Conservation (phyloP, 352 stramenopile genomes). For the Peronospora belbahrii region DNA sequence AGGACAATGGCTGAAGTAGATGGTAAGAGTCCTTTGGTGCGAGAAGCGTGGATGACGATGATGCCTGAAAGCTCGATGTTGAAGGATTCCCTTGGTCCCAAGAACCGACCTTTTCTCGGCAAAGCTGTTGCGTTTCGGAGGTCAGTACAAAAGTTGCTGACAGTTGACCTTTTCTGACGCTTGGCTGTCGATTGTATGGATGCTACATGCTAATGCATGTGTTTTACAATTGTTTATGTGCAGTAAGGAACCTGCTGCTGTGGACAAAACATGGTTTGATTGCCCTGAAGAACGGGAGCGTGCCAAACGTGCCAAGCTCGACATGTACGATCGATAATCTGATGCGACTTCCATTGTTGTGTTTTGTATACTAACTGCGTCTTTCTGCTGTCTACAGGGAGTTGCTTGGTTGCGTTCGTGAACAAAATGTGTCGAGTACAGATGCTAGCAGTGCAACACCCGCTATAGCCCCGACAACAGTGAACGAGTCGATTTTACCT, state of each 20-base stretch:
- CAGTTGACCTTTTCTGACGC: background rate
- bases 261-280: constrained; percentile 82
- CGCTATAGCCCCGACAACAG: constrained; percentile 7
- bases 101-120: constrained; percentile 36
- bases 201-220: background rate
- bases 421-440: constrained; percentile 48
- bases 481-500: constrained; percentile 66
- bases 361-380: constrained; percentile 4
- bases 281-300: constrained; percentile 73
- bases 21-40: constrained; percentile 17
- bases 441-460: constrained; percentile 11
- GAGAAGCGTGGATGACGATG: constrained; percentile 82
- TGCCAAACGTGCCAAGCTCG: constrained; percentile 66
- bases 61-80: constrained; percentile 73
- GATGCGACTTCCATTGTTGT: background rate
- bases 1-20: constrained; percentile 6
- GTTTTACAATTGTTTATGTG: constrained; percentile 6
- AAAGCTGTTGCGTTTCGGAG: constrained; percentile 57
- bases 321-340: constrained; percentile 45
- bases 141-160: constrained; percentile 4
- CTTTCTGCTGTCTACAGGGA: constrained; percentile 34
- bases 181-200: background rate
- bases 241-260: constrained; percentile 61
- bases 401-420: constrained; percentile 69
- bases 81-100: constrained; percentile 57